Evolutionary conservation across 2,329 filamentous ascomycete species (phyloP).

Genomic region (Aspergillus sp.): DNA sequence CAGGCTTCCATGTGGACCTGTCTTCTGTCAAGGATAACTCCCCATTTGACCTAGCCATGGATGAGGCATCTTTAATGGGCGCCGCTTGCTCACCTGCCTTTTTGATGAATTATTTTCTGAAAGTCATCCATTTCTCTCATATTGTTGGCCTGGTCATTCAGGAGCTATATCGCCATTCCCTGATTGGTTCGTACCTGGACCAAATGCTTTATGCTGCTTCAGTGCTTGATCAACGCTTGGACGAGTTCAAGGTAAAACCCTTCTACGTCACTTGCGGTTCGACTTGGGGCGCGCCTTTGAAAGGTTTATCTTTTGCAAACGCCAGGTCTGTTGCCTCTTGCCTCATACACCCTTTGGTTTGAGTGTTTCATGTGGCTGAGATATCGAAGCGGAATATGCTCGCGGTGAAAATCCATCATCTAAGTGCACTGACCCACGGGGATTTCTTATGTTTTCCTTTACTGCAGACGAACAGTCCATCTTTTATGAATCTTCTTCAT

Average conservation of each 20-base stretch:
- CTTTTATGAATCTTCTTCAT: slow-evolving; percentile 11
- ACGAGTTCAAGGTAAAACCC: slow-evolving; percentile 27
- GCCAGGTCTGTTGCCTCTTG: slow-evolving; percentile 18
- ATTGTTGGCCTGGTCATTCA: slow-evolving; percentile 29
- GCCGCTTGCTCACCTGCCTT: neutral
- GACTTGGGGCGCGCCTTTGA: slow-evolving; percentile 29
- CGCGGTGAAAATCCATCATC: slow-evolving; percentile 36
- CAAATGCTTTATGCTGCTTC: slow-evolving; percentile 11
- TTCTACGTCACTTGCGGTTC: slow-evolving; percentile 31
- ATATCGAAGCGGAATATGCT: slow-evolving; percentile 33
- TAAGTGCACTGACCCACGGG: slow-evolving; percentile 31
- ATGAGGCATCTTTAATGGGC: slow-evolving; percentile 1
- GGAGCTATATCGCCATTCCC: slow-evolving; percentile 20
- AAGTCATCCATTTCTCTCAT: slow-evolving; percentile 27
- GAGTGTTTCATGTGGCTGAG: slow-evolving; percentile 1
- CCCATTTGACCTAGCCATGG: slow-evolving; percentile 11
- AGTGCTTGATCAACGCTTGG: slow-evolving; percentile 21
- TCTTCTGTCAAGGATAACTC: slow-evolving; percentile 16
- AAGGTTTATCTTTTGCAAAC: slow-evolving; percentile 18
- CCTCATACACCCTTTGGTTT: neutral
- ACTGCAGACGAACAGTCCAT: slow-evolving; percentile 10
- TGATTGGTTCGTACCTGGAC: slow-evolving; percentile 7
- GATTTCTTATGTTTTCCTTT: slow-evolving; percentile 27
- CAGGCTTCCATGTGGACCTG: slow-evolving; percentile 9
- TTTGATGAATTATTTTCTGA: slow-evolving; percentile 27